Percentiles rank a stretch among this genome's conserved stretches.
These are phyloP conservation scores for Exophiala aquamarina DNA, from an alignment of 2,329 filamentous ascomycete genomes.

Conservation along the genomic window DNA sequence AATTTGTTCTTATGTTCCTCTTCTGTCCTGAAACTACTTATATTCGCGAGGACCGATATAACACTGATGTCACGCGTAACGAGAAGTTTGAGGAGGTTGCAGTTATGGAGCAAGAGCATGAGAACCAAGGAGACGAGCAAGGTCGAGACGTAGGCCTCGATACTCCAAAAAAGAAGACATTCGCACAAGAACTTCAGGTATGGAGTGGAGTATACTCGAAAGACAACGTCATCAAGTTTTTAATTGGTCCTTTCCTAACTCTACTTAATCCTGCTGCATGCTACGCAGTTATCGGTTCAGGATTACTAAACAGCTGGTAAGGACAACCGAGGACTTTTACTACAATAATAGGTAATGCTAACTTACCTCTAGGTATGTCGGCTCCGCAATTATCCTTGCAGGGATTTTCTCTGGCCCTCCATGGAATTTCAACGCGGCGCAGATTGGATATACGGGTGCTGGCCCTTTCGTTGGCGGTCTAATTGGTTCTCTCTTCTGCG, in stretches of 20 bases:
- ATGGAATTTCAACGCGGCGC: slow-evolving; percentile 32
- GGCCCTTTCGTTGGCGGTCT: slow-evolving; percentile 22
- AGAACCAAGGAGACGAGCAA: too few relatives aligned
- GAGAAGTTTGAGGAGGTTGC: too few relatives aligned
- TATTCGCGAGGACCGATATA: slow-evolving; percentile 6
- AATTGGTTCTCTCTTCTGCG: slow-evolving; percentile 40
- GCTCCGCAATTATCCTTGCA: slow-evolving; percentile 29
- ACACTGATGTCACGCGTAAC: too few relatives aligned
- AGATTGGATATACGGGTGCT: slow-evolving; percentile 29
- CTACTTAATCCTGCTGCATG: slow-evolving; percentile 1
- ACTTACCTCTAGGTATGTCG: slow-evolving; percentile 16
- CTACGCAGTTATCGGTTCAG: slow-evolving; percentile 25
- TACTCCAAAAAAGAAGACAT: too few relatives aligned
- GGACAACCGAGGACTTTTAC: slow-evolving; percentile 6
- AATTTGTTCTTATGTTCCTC: slow-evolving; percentile 28
- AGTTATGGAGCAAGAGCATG: too few relatives aligned
- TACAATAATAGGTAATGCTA: background rate
- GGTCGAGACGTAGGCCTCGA: too few relatives aligned
- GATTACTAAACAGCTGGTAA: slow-evolving; percentile 30
- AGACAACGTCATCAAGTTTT: too few relatives aligned
- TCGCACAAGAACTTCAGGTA: too few relatives aligned
- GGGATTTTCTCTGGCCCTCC: slow-evolving; percentile 34
- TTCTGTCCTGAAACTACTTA: slow-evolving; percentile 31
- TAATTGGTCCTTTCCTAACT: too few relatives aligned
- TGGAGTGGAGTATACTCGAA: too few relatives aligned